phyloP scores from a whole-genome alignment of 1,284 basidiomycete genomes.

The Phlebopus sp. region DNA sequence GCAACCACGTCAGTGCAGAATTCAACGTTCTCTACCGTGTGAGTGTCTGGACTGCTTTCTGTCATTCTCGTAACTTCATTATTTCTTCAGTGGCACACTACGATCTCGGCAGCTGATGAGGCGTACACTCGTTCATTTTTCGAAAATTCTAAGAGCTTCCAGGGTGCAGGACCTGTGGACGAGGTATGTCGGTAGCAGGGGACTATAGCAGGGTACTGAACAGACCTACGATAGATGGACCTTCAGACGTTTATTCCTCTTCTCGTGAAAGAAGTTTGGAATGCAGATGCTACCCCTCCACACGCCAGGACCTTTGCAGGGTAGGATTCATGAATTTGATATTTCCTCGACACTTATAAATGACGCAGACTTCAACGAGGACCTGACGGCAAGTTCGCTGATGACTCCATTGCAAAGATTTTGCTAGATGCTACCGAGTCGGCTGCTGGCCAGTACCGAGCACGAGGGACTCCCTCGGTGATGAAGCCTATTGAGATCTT shows the following conservation, averaged over 20 bases:
- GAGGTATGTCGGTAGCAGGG: too few relatives aligned
- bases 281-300: slow-evolving; percentile 25
- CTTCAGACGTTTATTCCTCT: background rate
- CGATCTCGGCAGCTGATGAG: slow-evolving; percentile 54
- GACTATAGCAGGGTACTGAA: background rate
- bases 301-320: slow-evolving; percentile 35
- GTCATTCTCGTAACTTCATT: too few relatives aligned
- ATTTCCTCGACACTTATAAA: background rate
- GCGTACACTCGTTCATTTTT: slow-evolving; percentile 46
- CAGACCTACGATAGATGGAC: slow-evolving; percentile 28
- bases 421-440: slow-evolving; percentile 42
- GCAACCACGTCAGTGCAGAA: slow-evolving; percentile 61
- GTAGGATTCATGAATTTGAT: slow-evolving; percentile 20
- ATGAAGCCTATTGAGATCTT: slow-evolving; percentile 46
- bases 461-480: slow-evolving; percentile 38
- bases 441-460: slow-evolving; percentile 43
- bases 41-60: too few relatives aligned
- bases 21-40: slow-evolving; percentile 62
- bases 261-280: slow-evolving; percentile 20
- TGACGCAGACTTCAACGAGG: slow-evolving; percentile 27
- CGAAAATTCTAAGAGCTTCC: slow-evolving; percentile 45
- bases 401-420: slow-evolving; percentile 42
- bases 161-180: slow-evolving; percentile 22
- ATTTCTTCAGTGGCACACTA: slow-evolving; percentile 53
- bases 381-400: slow-evolving; percentile 38